Conservation (phyloP, 805 yeast species). For the Pichia insulana region DNA sequence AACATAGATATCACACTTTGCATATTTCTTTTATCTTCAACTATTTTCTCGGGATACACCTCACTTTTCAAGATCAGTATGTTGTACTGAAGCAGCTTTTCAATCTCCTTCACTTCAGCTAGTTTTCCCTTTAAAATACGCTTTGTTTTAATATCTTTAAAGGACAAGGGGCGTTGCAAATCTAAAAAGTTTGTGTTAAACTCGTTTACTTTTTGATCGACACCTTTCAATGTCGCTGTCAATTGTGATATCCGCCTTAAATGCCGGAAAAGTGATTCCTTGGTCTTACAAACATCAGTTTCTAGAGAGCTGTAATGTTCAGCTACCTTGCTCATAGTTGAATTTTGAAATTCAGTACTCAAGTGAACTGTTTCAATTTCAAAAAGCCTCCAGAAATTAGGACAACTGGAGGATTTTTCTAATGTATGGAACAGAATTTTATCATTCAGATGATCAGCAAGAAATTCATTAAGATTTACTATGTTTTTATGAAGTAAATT, state of each 20-base stretch:
- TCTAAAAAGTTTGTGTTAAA: neutral
- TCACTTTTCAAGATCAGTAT: conserved; percentile 22
- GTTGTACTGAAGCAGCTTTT: conserved; percentile 18
- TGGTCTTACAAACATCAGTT: neutral
- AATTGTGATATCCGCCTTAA: conserved; percentile 10
- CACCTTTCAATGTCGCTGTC: conserved; percentile 7
- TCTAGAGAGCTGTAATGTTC: neutral
- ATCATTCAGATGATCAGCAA: conserved; percentile 18
- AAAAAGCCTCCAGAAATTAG: conserved; percentile 24
- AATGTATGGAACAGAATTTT: conserved; percentile 17
- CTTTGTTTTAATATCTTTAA: conserved; percentile 15
- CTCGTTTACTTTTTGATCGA: conserved; percentile 1
- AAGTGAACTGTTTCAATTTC: conserved; percentile 19
- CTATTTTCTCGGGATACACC: conserved; percentile 24
- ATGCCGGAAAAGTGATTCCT: conserved; percentile 4
- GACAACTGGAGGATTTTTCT: conserved; percentile 16
- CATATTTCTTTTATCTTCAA: conserved; percentile 22
- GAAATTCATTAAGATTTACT: conserved; percentile 13
- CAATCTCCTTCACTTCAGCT: conserved; percentile 9
- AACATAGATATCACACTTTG: conserved; percentile 22
- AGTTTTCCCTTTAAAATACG: conserved; percentile 13
- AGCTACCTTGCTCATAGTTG: neutral
- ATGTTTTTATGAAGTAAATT: conserved; percentile 19
- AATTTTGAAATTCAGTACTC: conserved; percentile 5
- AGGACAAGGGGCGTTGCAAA: conserved; percentile 14